Evolutionary conservation across 2,329 filamentous ascomycete species (phyloP).

Genomic region (Phialophora macrospora): DNA sequence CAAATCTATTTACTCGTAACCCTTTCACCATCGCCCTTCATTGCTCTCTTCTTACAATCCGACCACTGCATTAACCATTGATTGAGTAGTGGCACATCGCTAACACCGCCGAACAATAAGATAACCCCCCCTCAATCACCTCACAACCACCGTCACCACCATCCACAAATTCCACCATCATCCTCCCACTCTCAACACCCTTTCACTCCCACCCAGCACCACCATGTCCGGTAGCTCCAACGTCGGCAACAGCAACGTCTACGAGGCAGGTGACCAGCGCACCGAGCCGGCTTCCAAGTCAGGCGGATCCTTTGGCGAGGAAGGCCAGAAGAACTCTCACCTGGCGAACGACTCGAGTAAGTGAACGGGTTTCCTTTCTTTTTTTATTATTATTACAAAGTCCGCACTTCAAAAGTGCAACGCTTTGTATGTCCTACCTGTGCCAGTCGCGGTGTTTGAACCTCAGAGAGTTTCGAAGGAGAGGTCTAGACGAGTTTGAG

Average conservation of each 20-base stretch:
- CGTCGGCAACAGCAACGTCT: conserved; percentile 69
- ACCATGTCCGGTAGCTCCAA: conserved; percentile 62
- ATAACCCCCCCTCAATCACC: neutral
- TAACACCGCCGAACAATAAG: neutral
- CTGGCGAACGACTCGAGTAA: conserved; percentile 72
- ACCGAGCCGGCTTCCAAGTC: conserved; percentile 61
- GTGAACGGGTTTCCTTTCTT: conserved; percentile 12
- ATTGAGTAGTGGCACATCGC: neutral
- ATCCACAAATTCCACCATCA: neutral
- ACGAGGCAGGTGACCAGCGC: conserved; percentile 78
- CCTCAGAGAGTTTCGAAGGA: too few relatives aligned
- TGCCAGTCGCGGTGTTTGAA: too few relatives aligned
- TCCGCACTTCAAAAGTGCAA: too few relatives aligned
- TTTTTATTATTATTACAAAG: neutral
- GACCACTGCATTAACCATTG: neutral
- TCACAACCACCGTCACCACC: neutral
- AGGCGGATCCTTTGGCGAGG: conserved; percentile 58
- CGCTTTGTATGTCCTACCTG: too few relatives aligned
- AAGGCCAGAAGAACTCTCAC: conserved; percentile 74
- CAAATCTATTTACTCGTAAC: neutral
- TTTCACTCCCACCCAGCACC: neutral
- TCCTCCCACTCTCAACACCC: too few relatives aligned
- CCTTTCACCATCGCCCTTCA: neutral
- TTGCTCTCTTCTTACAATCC: neutral
- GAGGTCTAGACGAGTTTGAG: neutral